Evolutionary conservation across 1,284 basidiomycete species (phyloP), one percentile per base, ranked within the genome.

Genomic region (Puccinia hordei): DNA sequence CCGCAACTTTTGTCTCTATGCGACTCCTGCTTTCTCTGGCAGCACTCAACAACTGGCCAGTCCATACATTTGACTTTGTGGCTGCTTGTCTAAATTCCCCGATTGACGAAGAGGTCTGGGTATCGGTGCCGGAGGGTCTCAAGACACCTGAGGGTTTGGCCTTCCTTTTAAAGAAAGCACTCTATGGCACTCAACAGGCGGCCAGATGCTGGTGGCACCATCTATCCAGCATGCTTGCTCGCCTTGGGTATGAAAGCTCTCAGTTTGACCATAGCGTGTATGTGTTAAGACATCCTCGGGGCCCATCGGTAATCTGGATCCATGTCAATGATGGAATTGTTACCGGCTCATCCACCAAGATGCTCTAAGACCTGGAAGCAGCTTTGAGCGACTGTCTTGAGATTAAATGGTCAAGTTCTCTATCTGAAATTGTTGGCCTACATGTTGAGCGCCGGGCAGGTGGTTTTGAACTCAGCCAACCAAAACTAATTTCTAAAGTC

Each of bases 181-280:
- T 74, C 13, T 74, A 74, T 41, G 72, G 72, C n/a, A 74, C 72
- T 17, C 27, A 27, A 1, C 72, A 74, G 30, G 72, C n/a, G 30
- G 72, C 51, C 5, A 33, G 38, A 3, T 74, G 72, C 35, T 74
- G 72, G 72, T 74, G 72, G 72, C 30, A 59, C 12, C 24, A 53
- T n/a, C 13, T 73, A 17, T 27, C 24, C 2, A n/a, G 15, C 2
- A 73, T 12, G 4, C 22, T 73, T 10, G n/a, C 4, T 15, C 2
- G 27, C 4, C 17, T 44, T 10, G 71, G 71, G 27, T 73, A 53
- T 33, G 9, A 10, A 22, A 30, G 46, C 8, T 27, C 24, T 73
- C 22, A 73, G 24, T 73, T 22, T 73, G 71, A 73, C n/a, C 2
- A 30, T 9, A 53, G 46, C 19, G 71, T 73, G 2, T 73, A 73